Percentiles rank a stretch among this genome's conserved stretches.
Conservation (phyloP, 2,329 filamentous ascomycete species). For the Aspergillus nomiae region DNA sequence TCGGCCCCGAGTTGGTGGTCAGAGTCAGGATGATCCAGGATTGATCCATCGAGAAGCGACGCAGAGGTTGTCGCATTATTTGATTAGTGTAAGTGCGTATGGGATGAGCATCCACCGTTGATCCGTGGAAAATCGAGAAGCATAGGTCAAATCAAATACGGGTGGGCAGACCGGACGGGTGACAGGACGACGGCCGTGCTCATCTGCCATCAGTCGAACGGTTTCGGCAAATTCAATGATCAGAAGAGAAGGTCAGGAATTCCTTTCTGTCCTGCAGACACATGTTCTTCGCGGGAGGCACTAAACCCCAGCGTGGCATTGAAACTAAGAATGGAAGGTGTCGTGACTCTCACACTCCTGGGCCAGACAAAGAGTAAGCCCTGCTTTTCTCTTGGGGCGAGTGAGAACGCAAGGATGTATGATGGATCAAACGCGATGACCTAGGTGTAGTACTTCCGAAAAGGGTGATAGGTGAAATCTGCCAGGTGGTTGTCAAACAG, state of each 20-base stretch:
- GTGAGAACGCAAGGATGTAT: background rate
- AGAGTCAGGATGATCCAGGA: background rate
- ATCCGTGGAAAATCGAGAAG: background rate
- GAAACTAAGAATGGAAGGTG: background rate
- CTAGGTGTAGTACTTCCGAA: background rate
- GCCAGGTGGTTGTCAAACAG: background rate
- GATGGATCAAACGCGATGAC: slow-evolving; percentile 1
- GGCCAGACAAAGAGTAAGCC: background rate
- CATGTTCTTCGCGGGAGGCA: background rate
- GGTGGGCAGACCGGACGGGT: background rate
- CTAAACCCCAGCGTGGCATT: background rate
- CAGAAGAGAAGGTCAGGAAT: slow-evolving; percentile 7
- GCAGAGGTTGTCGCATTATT: background rate
- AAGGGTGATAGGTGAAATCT: background rate
- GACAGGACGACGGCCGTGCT: background rate
- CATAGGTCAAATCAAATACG: background rate
- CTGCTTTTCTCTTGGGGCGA: background rate
- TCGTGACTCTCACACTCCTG: background rate
- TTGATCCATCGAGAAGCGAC: background rate
- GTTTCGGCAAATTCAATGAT: background rate
- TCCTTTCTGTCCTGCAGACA: slow-evolving; percentile 1
- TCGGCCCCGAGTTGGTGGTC: slow-evolving; percentile 1
- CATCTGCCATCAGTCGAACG: background rate
- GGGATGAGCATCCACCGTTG: background rate
- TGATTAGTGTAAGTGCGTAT: background rate